Conservation (phyloP, 768 basidiomycete genomes). For the Nidularia pulvinata region DNA sequence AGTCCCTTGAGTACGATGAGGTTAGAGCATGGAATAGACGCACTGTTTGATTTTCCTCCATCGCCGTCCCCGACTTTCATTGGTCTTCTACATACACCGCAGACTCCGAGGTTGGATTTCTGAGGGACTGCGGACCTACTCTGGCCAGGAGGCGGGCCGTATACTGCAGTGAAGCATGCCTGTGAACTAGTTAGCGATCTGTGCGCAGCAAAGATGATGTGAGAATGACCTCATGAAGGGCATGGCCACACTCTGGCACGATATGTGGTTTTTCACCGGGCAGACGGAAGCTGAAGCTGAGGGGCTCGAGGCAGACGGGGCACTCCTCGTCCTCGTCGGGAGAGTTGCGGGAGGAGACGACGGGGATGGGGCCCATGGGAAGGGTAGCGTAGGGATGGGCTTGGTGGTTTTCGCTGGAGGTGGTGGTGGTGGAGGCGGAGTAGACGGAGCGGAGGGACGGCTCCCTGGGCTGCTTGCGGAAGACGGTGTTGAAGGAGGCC, state of each 20-base stretch:
- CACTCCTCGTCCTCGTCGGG: conserved; percentile 87
- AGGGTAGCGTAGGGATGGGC: conserved; percentile 59
- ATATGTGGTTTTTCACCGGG: conserved; percentile 98
- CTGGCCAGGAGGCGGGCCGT: conserved; percentile 79
- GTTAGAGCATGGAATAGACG: conserved; percentile 16
- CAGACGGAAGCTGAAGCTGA: conserved; percentile 90
- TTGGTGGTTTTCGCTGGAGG: conserved; percentile 33
- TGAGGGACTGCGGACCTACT: conserved; percentile 49
- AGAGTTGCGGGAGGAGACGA: conserved; percentile 64
- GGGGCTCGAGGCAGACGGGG: conserved; percentile 94
- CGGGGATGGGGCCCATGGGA: conserved; percentile 67
- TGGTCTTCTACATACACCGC: conserved; percentile 94
- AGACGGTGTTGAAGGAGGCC: conserved; percentile 49
- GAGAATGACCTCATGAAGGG: conserved; percentile 79
- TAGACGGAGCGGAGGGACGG: conserved; percentile 51
- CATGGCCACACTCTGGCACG: conserved; percentile 96
- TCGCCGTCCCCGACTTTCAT: conserved; percentile 96
- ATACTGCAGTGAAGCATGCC: conserved; percentile 97
- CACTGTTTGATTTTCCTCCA: conserved; percentile 88
- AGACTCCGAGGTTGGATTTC: conserved; percentile 88
- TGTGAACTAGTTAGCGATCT: conserved; percentile 22
- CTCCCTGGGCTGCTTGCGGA: conserved; percentile 41
- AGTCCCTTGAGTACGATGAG: conserved; percentile 2
- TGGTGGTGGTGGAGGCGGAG: conserved; percentile 39
- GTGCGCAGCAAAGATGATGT: conserved; percentile 1